A percentile compares a stretch with the other conserved stretches of the same genome.
These are phyloP conservation scores for Trypanosoma lewisi DNA, from an alignment of 208 protist genomes.

Conservation along the genomic window DNA sequence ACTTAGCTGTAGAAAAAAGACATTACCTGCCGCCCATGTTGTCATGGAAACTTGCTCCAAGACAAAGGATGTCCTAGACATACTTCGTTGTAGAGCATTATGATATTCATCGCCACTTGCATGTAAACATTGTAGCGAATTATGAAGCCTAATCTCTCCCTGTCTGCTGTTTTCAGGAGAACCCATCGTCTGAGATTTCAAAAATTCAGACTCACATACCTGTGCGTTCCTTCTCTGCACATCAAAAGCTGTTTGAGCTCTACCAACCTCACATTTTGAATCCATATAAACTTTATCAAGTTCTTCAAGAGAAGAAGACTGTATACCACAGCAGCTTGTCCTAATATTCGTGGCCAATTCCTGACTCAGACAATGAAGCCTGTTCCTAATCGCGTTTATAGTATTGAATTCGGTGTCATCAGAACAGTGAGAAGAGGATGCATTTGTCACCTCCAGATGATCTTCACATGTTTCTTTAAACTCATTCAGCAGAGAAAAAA, in stretches of 20 bases:
- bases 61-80: slow-evolving; percentile 45
- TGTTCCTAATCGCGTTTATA: slow-evolving; percentile 1
- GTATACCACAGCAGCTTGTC: slow-evolving; percentile 34
- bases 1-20: slow-evolving; percentile 62
- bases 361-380: background rate
- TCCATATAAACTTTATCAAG: slow-evolving; percentile 35
- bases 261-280: slow-evolving; percentile 30
- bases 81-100: slow-evolving; percentile 32
- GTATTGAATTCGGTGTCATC: slow-evolving; percentile 9
- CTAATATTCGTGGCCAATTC: slow-evolving; percentile 13
- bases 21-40: slow-evolving; percentile 61
- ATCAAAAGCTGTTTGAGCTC: slow-evolving; percentile 52
- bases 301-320: slow-evolving; percentile 30
- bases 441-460: slow-evolving; percentile 31
- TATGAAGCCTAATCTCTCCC: slow-evolving; percentile 29
- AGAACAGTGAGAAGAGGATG: background rate
- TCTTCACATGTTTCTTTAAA: slow-evolving; percentile 61
- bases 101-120: slow-evolving; percentile 35
- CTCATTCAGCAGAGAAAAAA: slow-evolving; percentile 33
- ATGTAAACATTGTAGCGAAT: slow-evolving; percentile 30
- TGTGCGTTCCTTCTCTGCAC: slow-evolving; percentile 42
- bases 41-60: slow-evolving; percentile 73
- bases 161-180: slow-evolving; percentile 22
- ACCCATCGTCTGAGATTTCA: background rate
- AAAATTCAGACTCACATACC: slow-evolving; percentile 28